Base-by-base conservation (phyloP, 176 grass and related monocot species). In the Raddia distichophylla region DNA sequence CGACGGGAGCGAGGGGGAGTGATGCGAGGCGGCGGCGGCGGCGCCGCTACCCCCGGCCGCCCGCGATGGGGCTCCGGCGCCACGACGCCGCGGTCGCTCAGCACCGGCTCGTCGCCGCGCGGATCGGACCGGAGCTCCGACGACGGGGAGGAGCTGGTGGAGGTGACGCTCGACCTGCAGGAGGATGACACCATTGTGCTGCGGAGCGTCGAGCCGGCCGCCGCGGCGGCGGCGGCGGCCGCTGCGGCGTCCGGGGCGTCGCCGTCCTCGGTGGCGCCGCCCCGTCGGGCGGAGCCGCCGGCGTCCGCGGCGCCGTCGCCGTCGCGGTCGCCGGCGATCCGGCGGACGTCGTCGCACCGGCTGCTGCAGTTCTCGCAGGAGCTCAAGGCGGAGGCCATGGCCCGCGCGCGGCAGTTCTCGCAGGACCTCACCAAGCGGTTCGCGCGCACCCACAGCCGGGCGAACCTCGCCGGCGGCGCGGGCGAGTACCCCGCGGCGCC, bases 351-450 rank as follows among this genome's bases (percentile, higher is more conserved):
- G 7, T 98, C 95, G 60, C 86, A 95, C 79, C 92, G 96, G 33
- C 70, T 97, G 79, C 79, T 87, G 80, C 94, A 94, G 80, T 86
- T 97, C 89, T 97, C 94, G 75, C 94, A 91, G 89, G 94, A 97
- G 82, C 73, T 94, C 52, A 97, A 88, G 75, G 87, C 90, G 10
- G 92, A 91, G 72, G 90, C 94, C 47, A 73, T 84, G 50, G 73
- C 87, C 47, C 86, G 93, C 20, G 88, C 90, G 45, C 80, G 81
- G 79, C 90, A 93, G 79, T 74, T 95, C 86, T 87, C 91, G 57
- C 88, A 95, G 70, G 96, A 98, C 80, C 81, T 95, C 78, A 87
- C 89, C 69, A 87, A 85, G 58, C 86, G 87, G 16, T 88, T 94
- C 88, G 83, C 85, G 50, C 81, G 96, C 82, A 76, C 82, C 71